A percentile compares a stretch with the other conserved stretches of the same genome.
phyloP scores from a whole-genome alignment of 2,329 filamentous ascomycete genomes.

The Parastagonospora nodorum region DNA sequence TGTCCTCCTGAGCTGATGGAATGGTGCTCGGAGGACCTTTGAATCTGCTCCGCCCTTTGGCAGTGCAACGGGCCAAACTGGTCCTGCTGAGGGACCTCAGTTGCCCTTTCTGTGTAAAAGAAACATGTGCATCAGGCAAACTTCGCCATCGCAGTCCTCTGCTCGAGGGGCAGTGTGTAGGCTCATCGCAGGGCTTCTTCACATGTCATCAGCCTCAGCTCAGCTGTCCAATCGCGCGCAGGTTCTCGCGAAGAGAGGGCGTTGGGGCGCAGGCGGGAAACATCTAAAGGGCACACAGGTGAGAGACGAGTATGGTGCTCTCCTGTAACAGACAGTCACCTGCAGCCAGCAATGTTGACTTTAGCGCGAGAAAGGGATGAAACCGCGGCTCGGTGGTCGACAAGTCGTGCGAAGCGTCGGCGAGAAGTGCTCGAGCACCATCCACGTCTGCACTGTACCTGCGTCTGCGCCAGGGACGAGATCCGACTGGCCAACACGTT shows the following conservation, averaged over 20 bases:
- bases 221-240: neutral
- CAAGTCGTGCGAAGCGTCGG: conserved; percentile 9
- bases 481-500: conserved; percentile 15
- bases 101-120: neutral
- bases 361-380: conserved; percentile 25
- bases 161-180: neutral
- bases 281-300: conserved; percentile 10
- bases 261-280: conserved; percentile 20
- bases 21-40: neutral
- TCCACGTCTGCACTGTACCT: conserved; percentile 28
- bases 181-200: conserved; percentile 20
- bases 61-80: neutral
- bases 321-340: conserved; percentile 19
- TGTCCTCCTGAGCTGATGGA: neutral
- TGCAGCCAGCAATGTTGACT: conserved; percentile 5
- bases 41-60: neutral
- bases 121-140: conserved; percentile 1
- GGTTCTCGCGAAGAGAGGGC: conserved; percentile 12
- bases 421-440: conserved; percentile 10
- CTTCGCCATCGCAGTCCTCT: neutral
- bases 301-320: conserved; percentile 11
- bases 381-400: conserved; percentile 28
- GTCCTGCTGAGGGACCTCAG: neutral
- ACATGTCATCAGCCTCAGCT: neutral
- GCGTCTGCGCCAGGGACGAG: conserved; percentile 18